These are phyloP conservation scores for Saturnispora diversa DNA, from an alignment of 805 yeast species.

Conservation along the genomic window DNA sequence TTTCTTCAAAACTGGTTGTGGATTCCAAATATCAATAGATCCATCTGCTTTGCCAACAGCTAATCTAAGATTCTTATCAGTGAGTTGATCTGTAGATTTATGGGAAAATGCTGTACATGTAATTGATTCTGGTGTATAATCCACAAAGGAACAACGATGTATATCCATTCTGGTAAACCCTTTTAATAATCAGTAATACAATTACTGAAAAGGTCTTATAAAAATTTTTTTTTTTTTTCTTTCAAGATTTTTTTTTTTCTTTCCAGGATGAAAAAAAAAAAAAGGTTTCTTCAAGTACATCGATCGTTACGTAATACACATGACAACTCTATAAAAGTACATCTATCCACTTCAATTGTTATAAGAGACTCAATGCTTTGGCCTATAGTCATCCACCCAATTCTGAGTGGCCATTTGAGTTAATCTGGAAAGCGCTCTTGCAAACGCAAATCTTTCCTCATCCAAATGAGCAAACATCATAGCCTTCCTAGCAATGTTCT, in stretches of 20 bases:
- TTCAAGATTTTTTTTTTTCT: too few relatives aligned
- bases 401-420: conserved; percentile 90
- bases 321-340: too few relatives aligned
- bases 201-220: too few relatives aligned
- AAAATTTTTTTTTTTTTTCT: neutral
- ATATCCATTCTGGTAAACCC: conserved; percentile 47
- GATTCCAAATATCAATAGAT: conserved; percentile 93
- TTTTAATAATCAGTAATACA: too few relatives aligned
- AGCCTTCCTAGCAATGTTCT: conserved; percentile 61
- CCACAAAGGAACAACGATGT: conserved; percentile 89
- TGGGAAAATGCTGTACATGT: conserved; percentile 77
- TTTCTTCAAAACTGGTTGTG: conserved; percentile 26
- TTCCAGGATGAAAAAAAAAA: too few relatives aligned
- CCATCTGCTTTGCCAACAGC: conserved; percentile 95
- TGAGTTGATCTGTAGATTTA: conserved; percentile 37
- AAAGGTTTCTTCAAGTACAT: neutral
- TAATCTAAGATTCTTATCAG: conserved; percentile 55
- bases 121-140: conserved; percentile 75
- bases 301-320: too few relatives aligned
- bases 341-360: too few relatives aligned
- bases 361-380: too few relatives aligned
- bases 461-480: conserved; percentile 72
- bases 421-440: conserved; percentile 84
- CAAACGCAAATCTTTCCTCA: conserved; percentile 95
- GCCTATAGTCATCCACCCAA: conserved; percentile 56